These are phyloP conservation scores for Metschnikowia drakensbergensis DNA, from an alignment of 805 yeast species.

Conservation along the genomic window DNA sequence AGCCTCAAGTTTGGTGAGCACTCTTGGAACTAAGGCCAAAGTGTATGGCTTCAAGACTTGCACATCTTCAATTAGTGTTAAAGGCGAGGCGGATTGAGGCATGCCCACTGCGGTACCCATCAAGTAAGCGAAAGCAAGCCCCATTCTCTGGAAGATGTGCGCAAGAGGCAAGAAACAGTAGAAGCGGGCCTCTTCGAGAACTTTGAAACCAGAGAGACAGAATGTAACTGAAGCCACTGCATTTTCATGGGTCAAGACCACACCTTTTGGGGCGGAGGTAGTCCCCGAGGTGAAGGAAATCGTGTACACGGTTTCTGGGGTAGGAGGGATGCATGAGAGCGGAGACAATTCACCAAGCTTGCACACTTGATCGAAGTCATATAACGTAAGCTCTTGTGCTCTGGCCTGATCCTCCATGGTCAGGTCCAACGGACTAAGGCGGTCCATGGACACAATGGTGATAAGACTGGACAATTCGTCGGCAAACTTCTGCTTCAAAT, in stretches of 20 bases:
- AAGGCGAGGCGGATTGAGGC: constrained; percentile 38
- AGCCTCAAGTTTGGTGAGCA: constrained; percentile 56
- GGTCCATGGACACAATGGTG: constrained; percentile 54
- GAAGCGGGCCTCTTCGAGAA: not conserved
- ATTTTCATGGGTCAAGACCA: constrained; percentile 38
- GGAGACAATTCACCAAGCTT: constrained; percentile 39
- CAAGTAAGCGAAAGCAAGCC: constrained; percentile 11
- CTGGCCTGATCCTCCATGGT: constrained; percentile 13
- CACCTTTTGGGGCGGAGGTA: constrained; percentile 73
- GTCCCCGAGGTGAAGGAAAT: constrained; percentile 54
- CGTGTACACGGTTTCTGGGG: constrained; percentile 34
- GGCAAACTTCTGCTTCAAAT: constrained; percentile 35
- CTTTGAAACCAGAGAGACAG: constrained; percentile 7
- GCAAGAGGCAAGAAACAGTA: constrained; percentile 27
- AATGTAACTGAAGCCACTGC: constrained; percentile 14
- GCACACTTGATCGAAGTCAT: constrained; percentile 24
- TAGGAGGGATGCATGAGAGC: constrained; percentile 28
- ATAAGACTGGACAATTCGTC: constrained; percentile 39
- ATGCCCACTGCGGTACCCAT: constrained; percentile 23
- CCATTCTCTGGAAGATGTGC: constrained; percentile 23
- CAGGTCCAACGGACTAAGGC: constrained; percentile 12
- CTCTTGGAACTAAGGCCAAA: constrained; percentile 60
- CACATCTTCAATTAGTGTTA: constrained; percentile 56
- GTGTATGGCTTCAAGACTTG: constrained; percentile 50
- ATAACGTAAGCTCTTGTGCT: constrained; percentile 22